These are phyloP conservation scores for Penicillium maclennaniae DNA, from an alignment of 495 filamentous ascomycete genomes.

Conservation along the genomic window DNA sequence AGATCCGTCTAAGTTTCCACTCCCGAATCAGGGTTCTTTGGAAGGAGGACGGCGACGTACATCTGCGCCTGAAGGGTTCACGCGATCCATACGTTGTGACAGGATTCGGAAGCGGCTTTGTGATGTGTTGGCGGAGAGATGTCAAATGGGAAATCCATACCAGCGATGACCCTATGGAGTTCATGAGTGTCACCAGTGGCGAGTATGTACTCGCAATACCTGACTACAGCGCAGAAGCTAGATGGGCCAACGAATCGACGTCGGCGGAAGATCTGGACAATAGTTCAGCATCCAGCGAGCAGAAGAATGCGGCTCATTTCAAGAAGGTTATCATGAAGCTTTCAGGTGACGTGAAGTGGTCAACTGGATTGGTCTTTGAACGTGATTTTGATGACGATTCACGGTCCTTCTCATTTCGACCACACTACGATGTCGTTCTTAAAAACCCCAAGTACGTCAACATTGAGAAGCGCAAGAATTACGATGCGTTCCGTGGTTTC, in stretches of 20 bases:
- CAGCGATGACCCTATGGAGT: conserved; percentile 79
- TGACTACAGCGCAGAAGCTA: conserved; percentile 85
- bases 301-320: conserved; percentile 74
- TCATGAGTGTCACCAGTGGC: conserved; percentile 92
- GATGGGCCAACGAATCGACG: conserved; percentile 55
- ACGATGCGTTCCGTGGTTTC: conserved; percentile 92
- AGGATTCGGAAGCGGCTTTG: conserved; percentile 86
- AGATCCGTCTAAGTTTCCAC: conserved; percentile 91
- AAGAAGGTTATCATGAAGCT: conserved; percentile 99
- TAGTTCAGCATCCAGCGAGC: conserved; percentile 57
- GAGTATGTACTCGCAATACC: conserved; percentile 93
- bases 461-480: conserved; percentile 47
- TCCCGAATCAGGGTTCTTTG: conserved; percentile 85
- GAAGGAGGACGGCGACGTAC: conserved; percentile 94
- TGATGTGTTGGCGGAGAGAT: conserved; percentile 96
- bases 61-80: conserved; percentile 85
- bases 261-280: conserved; percentile 57
- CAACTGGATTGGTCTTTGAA: conserved; percentile 89
- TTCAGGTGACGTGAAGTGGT: conserved; percentile 88
- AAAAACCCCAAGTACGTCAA: conserved; percentile 73
- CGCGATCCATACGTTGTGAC: conserved; percentile 93
- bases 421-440: conserved; percentile 87
- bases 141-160: conserved; percentile 80
- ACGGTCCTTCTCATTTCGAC: conserved; percentile 81
- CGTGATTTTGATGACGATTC: conserved; percentile 60